phyloP scores from a whole-genome alignment of 2,329 filamentous ascomycete species.

The Nothopassalora personata region DNA sequence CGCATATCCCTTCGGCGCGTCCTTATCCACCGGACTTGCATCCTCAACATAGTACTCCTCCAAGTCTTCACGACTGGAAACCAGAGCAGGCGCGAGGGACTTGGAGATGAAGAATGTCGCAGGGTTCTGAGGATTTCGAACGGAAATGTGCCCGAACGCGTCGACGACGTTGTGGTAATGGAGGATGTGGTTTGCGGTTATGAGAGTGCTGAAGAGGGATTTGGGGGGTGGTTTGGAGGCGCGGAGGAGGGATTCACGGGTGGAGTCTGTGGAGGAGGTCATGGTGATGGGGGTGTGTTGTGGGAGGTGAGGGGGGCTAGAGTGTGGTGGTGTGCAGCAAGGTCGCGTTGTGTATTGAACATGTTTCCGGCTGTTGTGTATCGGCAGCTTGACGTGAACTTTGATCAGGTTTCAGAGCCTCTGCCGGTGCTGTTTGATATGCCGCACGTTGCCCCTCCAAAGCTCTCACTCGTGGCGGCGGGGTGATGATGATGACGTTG shows the following conservation, averaged over 20 bases:
- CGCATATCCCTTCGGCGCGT: constrained; percentile 30
- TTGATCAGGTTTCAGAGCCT: neutral
- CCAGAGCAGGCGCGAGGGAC: constrained; percentile 41
- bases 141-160: constrained; percentile 33
- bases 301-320: neutral
- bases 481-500: neutral
- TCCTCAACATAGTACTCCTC: constrained; percentile 43
- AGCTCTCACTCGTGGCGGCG: neutral
- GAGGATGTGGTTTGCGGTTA: constrained; percentile 33
- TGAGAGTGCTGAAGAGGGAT: constrained; percentile 31
- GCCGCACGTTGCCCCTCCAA: neutral
- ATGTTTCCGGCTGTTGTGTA: neutral
- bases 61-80: constrained; percentile 39
- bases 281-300: neutral
- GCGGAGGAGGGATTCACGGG: constrained; percentile 23
- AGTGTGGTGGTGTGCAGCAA: neutral
- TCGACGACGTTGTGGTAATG: constrained; percentile 22
- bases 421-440: neutral
- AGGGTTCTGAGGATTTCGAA: constrained; percentile 33
- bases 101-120: constrained; percentile 43
- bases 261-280: neutral
- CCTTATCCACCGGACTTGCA: constrained; percentile 28
- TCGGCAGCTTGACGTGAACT: neutral
- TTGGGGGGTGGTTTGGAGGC: constrained; percentile 26
- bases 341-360: neutral